Conservation (phyloP, 2,329 filamentous ascomycete species). For the Cladorrhinum sp. region DNA sequence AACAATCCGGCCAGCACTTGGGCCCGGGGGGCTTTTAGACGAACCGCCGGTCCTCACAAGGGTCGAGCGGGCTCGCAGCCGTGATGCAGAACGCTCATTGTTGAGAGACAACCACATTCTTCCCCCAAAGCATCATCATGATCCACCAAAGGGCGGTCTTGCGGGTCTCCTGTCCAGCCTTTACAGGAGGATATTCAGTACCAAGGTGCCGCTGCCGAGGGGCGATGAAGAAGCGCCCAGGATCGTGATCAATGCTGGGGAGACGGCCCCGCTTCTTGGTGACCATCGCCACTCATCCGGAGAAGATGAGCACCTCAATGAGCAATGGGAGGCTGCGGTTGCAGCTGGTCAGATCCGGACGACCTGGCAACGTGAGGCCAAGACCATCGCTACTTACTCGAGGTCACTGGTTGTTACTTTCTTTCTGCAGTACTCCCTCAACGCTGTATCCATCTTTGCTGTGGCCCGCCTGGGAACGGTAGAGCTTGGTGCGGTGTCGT, state of each 20-base stretch:
- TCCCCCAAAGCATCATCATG: slow-evolving; percentile 55
- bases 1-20: slow-evolving; percentile 66
- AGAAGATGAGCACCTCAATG: slow-evolving; percentile 52
- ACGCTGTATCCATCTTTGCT: slow-evolving; percentile 76
- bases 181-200: slow-evolving; percentile 47
- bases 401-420: slow-evolving; percentile 71
- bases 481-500: slow-evolving; percentile 63
- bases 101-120: slow-evolving; percentile 63
- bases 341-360: slow-evolving; percentile 77
- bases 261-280: slow-evolving; percentile 42
- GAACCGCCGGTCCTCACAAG: slow-evolving; percentile 48
- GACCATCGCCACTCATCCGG: slow-evolving; percentile 11
- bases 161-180: slow-evolving; percentile 2
- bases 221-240: slow-evolving; percentile 40
- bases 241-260: slow-evolving; percentile 45
- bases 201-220: slow-evolving; percentile 42
- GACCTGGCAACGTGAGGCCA: slow-evolving; percentile 86
- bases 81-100: slow-evolving; percentile 37
- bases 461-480: slow-evolving; percentile 72
- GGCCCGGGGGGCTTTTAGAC: slow-evolving; percentile 49
- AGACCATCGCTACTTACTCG: slow-evolving; percentile 72
- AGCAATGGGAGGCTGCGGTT: slow-evolving; percentile 84
- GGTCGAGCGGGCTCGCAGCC: slow-evolving; percentile 40
- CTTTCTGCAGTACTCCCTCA: slow-evolving; percentile 77
- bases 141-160: slow-evolving; percentile 4